phyloP scores from a whole-genome alignment of 305 asterid genomes.

The Galium porrigens region DNA sequence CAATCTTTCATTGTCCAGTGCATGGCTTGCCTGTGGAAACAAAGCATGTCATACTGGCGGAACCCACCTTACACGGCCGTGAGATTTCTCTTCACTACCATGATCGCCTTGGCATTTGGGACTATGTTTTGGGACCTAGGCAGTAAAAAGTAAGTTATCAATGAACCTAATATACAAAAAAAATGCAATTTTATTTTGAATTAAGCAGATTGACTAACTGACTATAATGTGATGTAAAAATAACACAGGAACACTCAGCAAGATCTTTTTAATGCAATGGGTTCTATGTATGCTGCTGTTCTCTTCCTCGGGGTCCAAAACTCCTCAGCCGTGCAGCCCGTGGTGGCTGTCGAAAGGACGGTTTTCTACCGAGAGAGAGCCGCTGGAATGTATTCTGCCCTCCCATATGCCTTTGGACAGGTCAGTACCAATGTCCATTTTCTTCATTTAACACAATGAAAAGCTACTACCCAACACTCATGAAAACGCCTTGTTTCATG shows the following conservation, averaged over 20 bases:
- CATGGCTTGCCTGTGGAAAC: conserved; percentile 49
- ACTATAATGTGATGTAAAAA: neutral
- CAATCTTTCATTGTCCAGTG: conserved; percentile 34
- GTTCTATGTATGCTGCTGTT: conserved; percentile 39
- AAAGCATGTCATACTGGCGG: conserved; percentile 45
- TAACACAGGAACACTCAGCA: conserved; percentile 26
- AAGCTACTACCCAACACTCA: too few relatives aligned
- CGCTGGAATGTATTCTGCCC: conserved; percentile 57
- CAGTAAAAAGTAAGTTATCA: conserved; percentile 23
- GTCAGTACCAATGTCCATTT: conserved; percentile 13
- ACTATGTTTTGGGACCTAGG: conserved; percentile 48
- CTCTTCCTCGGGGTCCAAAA: conserved; percentile 42
- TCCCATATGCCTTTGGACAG: conserved; percentile 48
- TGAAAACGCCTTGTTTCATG: neutral
- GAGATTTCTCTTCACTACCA: conserved; percentile 30
- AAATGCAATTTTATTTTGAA: neutral
- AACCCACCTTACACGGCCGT: conserved; percentile 44
- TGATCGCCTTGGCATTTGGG: conserved; percentile 35
- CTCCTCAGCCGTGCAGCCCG: conserved; percentile 46
- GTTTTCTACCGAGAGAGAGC: conserved; percentile 52
- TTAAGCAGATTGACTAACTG: neutral
- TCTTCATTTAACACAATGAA: neutral
- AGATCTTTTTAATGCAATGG: conserved; percentile 49
- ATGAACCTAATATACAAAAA: neutral
- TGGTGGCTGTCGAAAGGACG: conserved; percentile 44